A percentile compares a stretch with the other conserved stretches of the same genome.
Evolutionary conservation across 2,329 filamentous ascomycete genomes (phyloP).

Genomic region (Monosporascus sp.): DNA sequence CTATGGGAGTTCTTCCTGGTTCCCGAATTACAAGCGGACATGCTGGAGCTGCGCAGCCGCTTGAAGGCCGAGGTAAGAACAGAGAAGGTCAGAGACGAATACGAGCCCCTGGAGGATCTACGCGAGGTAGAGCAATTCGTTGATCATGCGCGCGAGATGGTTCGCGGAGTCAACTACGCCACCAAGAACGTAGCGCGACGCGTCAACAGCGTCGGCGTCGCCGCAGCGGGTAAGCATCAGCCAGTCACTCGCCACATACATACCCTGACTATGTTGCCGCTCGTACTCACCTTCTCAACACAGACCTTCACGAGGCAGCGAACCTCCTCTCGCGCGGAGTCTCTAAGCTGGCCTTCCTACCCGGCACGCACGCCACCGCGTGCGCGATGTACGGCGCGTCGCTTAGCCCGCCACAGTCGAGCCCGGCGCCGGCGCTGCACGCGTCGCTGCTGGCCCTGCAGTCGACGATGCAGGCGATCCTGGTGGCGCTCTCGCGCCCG

Average conservation of each 20-base stretch:
- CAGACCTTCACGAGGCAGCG: conserved; percentile 65
- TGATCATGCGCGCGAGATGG: conserved; percentile 82
- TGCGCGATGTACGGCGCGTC: conserved; percentile 67
- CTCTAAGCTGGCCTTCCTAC: conserved; percentile 60
- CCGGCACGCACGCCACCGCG: conserved; percentile 61
- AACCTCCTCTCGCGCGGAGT: conserved; percentile 48
- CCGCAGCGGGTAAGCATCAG: conserved; percentile 48
- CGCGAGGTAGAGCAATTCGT: conserved; percentile 91
- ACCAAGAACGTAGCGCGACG: conserved; percentile 78
- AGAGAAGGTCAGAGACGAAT: conserved; percentile 86
- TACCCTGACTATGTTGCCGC: neutral
- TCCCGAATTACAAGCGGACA: conserved; percentile 82
- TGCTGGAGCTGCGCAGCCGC: conserved; percentile 83
- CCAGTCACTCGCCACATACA: neutral
- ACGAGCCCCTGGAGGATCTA: conserved; percentile 75
- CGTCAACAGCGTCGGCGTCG: conserved; percentile 67
- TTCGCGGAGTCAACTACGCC: conserved; percentile 77
- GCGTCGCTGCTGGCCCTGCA: conserved; percentile 74
- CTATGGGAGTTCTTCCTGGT: conserved; percentile 99
- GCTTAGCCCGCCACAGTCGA: conserved; percentile 63
- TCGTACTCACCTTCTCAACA: conserved; percentile 22
- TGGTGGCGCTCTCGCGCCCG: conserved; percentile 74
- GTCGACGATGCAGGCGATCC: conserved; percentile 75
- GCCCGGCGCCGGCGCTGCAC: conserved; percentile 69
- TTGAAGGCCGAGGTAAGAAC: conserved; percentile 78